Conservation (phyloP, 2,329 filamentous ascomycete species). For the Paecilomyces fulvus region DNA sequence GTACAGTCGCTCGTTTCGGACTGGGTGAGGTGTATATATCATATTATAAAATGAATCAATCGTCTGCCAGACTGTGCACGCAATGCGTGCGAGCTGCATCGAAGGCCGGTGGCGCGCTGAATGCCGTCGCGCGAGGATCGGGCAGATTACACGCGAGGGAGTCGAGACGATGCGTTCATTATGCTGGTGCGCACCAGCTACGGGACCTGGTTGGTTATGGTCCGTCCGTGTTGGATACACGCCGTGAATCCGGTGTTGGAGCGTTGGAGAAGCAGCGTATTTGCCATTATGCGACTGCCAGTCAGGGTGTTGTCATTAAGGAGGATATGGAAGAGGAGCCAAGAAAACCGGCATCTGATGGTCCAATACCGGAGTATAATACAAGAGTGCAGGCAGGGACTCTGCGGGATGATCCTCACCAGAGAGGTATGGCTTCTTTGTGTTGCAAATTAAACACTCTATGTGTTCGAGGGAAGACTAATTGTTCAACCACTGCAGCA, state of each 20-base stretch:
- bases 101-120: slow-evolving; percentile 11
- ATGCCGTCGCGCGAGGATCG: slow-evolving; percentile 13
- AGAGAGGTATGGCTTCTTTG: slow-evolving; percentile 57
- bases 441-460: background rate
- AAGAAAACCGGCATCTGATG: slow-evolving; percentile 28
- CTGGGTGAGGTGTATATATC: background rate
- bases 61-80: slow-evolving; percentile 22
- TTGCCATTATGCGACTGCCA: slow-evolving; percentile 11
- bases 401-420: slow-evolving; percentile 80
- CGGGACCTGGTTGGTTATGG: background rate
- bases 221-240: background rate
- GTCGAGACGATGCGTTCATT: slow-evolving; percentile 11
- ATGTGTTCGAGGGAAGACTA: background rate
- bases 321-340: background rate
- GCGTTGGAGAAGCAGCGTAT: slow-evolving; percentile 1
- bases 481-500: slow-evolving; percentile 38
- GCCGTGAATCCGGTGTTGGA: background rate
- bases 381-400: slow-evolving; percentile 63
- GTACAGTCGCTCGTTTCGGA: too few species aligned
- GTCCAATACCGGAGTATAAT: slow-evolving; percentile 85
- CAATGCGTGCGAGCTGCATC: slow-evolving; percentile 20
- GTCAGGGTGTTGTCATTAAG: background rate
- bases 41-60: slow-evolving; percentile 16
- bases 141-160: slow-evolving; percentile 11
- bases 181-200: slow-evolving; percentile 1